Evolutionary conservation across 805 yeast genomes (phyloP).

Genomic region (Tetrapisispora pingtungensis): DNA sequence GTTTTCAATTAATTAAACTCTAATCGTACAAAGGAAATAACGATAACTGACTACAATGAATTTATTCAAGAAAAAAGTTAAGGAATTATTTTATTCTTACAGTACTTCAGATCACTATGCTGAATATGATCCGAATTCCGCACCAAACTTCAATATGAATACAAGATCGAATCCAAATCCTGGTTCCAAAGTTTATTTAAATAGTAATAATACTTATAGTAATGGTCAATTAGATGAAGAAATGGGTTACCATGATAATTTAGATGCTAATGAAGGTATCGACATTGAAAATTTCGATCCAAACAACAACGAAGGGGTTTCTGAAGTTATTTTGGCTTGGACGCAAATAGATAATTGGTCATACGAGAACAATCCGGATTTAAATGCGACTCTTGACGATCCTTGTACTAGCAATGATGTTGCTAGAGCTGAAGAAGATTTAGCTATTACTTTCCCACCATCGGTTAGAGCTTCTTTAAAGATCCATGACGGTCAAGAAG

Average conservation of each 20-base stretch:
- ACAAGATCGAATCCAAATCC: slow-evolving; percentile 6
- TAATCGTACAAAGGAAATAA: too few relatives aligned
- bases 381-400: slow-evolving; percentile 64
- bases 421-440: slow-evolving; percentile 72
- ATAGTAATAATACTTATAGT: slow-evolving; percentile 6
- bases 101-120: slow-evolving; percentile 64
- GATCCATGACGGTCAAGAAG: slow-evolving; percentile 86
- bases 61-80: slow-evolving; percentile 37
- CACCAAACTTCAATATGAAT: slow-evolving; percentile 23
- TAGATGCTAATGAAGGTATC: slow-evolving; percentile 10
- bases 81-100: slow-evolving; percentile 51
- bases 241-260: slow-evolving; percentile 10
- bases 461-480: slow-evolving; percentile 73
- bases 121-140: slow-evolving; percentile 44
- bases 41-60: slow-evolving; percentile 28
- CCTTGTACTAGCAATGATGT: slow-evolving; percentile 77
- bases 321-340: slow-evolving; percentile 77
- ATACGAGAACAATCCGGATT: slow-evolving; percentile 65
- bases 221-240: slow-evolving; percentile 4
- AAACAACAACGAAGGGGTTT: slow-evolving; percentile 48
- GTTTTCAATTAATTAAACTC: too few relatives aligned
- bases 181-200: slow-evolving; percentile 7
- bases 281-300: slow-evolving; percentile 13
- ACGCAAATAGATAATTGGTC: slow-evolving; percentile 82
- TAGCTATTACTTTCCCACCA: slow-evolving; percentile 62